Evolutionary conservation across 768 basidiomycete genomes (phyloP).

Genomic region (Kondoa malvinella): DNA sequence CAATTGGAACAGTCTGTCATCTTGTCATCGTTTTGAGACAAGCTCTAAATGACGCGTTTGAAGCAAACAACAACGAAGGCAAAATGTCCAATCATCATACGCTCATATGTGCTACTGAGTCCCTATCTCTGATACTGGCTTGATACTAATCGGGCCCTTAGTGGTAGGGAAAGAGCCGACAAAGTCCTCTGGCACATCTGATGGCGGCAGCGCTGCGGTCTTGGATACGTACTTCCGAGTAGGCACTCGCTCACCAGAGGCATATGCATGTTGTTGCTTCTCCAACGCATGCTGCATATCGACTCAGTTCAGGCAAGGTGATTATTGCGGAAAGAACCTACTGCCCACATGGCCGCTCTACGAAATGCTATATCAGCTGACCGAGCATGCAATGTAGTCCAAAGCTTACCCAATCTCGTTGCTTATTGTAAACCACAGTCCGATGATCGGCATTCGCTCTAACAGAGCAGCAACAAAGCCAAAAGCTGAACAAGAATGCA

Average conservation of each 20-base stretch:
- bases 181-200: conserved; percentile 21
- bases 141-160: conserved; percentile 17
- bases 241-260: conserved; percentile 14
- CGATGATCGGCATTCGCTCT: conserved; percentile 34
- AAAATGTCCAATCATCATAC: no score
- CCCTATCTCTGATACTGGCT: no score
- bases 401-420: conserved; percentile 34
- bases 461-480: conserved; percentile 34
- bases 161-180: conserved; percentile 20
- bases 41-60: neutral
- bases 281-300: conserved; percentile 20
- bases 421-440: conserved; percentile 34
- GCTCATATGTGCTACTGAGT: no score
- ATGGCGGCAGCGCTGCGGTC: conserved; percentile 17
- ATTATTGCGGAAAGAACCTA: neutral
- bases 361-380: neutral
- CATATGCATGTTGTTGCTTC: conserved; percentile 25
- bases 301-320: neutral
- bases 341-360: conserved; percentile 22
- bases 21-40: neutral
- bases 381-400: conserved; percentile 17
- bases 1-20: neutral
- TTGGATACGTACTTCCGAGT: conserved; percentile 22
- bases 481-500: conserved; percentile 27
- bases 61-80: no score